Evolutionary conservation across 345 rosid species (phyloP).

Genomic region (Brassica incana): DNA sequence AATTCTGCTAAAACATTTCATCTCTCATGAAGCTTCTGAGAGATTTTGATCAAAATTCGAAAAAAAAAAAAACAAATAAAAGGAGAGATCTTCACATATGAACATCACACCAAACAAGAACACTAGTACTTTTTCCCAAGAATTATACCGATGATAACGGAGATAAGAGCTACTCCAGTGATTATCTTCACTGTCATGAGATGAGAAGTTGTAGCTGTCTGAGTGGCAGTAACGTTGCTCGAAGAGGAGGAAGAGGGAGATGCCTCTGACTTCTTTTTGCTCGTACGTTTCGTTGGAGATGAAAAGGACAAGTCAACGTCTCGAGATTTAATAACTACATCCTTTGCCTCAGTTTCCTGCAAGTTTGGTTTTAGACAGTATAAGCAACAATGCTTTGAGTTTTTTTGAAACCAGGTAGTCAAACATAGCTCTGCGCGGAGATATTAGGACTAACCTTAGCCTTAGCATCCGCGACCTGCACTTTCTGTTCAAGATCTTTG

Average conservation of each 20-base stretch:
- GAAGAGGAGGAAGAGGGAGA: slow-evolving; percentile 51
- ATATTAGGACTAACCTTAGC: slow-evolving; percentile 54
- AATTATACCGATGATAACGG: slow-evolving; percentile 68
- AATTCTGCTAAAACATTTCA: slow-evolving; percentile 14
- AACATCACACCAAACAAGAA: slow-evolving; percentile 27
- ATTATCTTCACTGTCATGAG: slow-evolving; percentile 53
- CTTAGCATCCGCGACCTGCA: slow-evolving; percentile 61
- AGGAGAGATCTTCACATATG: slow-evolving; percentile 27
- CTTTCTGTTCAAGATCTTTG: slow-evolving; percentile 70
- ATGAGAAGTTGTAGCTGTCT: slow-evolving; percentile 40
- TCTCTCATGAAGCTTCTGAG: slow-evolving; percentile 21
- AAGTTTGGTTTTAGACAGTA: slow-evolving; percentile 10
- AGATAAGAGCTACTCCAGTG: slow-evolving; percentile 67
- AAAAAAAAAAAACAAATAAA: background rate
- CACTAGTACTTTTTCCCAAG: slow-evolving; percentile 78
- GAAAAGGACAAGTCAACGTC: slow-evolving; percentile 59
- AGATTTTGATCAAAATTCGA: slow-evolving; percentile 31
- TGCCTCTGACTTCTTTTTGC: slow-evolving; percentile 69
- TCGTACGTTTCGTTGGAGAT: slow-evolving; percentile 69
- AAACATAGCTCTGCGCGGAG: background rate
- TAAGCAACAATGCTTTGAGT: background rate
- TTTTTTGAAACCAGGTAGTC: slow-evolving; percentile 1
- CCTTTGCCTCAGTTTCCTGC: slow-evolving; percentile 49
- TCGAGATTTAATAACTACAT: slow-evolving; percentile 63
- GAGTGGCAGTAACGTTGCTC: slow-evolving; percentile 31